Evolutionary conservation across 2,329 filamentous ascomycete genomes (phyloP).

Genomic region (Cladophialophora immunda): DNA sequence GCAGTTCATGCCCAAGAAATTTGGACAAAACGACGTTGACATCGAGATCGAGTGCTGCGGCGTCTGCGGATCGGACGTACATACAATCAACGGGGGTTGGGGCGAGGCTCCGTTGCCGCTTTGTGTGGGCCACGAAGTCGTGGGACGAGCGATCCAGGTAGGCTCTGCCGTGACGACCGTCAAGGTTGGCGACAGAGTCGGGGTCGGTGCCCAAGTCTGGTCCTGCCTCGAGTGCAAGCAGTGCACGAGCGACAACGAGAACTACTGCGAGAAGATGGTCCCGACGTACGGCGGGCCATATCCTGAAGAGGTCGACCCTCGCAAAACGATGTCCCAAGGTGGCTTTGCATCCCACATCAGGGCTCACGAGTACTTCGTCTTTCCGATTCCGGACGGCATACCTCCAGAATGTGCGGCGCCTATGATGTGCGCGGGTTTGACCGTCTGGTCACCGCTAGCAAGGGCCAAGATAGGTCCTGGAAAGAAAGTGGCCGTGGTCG

Average conservation of each 20-base stretch:
- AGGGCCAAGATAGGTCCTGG: constrained; percentile 78
- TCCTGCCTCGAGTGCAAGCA: constrained; percentile 71
- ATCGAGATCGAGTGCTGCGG: constrained; percentile 85
- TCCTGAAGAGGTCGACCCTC: constrained; percentile 55
- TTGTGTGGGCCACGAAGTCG: constrained; percentile 69
- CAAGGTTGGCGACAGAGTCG: constrained; percentile 70
- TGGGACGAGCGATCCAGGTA: constrained; percentile 73
- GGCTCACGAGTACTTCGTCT: constrained; percentile 78
- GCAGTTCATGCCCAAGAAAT: constrained; percentile 84
- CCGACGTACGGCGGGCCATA: constrained; percentile 60
- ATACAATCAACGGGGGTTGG: constrained; percentile 71
- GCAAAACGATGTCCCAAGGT: constrained; percentile 71
- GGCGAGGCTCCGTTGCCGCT: constrained; percentile 61
- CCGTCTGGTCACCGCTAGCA: constrained; percentile 79
- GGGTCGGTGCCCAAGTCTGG: constrained; percentile 73
- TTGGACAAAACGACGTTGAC: constrained; percentile 86
- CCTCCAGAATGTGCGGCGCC: constrained; percentile 54
- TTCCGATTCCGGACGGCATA: constrained; percentile 76
- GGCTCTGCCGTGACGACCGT: constrained; percentile 70
- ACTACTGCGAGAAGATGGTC: constrained; percentile 68
- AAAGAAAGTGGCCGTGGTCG: constrained; percentile 52
- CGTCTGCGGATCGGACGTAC: constrained; percentile 76
- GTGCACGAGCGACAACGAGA: constrained; percentile 73
- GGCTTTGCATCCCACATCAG: constrained; percentile 75
- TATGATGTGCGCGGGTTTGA: constrained; percentile 79